These are phyloP conservation scores for Solanum pinnatisectum DNA, from an alignment of 257 asterid species.

Conservation along the genomic window DNA sequence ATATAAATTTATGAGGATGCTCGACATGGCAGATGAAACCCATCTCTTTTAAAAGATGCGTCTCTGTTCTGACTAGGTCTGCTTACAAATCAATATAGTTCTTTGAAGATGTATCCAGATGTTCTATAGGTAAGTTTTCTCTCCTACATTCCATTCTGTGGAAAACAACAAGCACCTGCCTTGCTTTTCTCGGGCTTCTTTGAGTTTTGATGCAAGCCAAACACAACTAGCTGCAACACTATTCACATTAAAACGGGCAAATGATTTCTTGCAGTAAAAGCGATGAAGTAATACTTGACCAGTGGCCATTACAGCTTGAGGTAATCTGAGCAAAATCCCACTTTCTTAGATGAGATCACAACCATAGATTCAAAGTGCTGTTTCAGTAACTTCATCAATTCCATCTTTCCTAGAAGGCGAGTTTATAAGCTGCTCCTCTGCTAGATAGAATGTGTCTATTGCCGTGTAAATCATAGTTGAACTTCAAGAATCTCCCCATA, in stretches of 20 bases:
- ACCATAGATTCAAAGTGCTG: conserved; percentile 75
- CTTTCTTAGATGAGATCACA: conserved; percentile 95
- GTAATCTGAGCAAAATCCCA: conserved; percentile 80
- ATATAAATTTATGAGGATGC: conserved; percentile 95
- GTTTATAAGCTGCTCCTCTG: conserved; percentile 66
- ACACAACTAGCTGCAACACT: conserved; percentile 96
- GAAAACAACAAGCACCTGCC: conserved; percentile 77
- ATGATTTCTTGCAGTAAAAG: conserved; percentile 87
- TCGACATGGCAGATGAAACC: conserved; percentile 94
- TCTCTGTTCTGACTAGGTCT: conserved; percentile 65
- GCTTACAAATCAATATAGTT: conserved; percentile 64
- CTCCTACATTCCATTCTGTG: conserved; percentile 96
- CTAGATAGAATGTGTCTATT: conserved; percentile 73
- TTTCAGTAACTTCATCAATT: conserved; percentile 73
- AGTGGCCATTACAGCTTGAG: conserved; percentile 97
- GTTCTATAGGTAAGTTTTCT: conserved; percentile 73
- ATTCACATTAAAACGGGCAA: conserved; percentile 83
- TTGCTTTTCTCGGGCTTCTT: conserved; percentile 84
- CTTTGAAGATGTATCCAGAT: conserved; percentile 66
- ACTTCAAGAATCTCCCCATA: neutral
- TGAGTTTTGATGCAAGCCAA: conserved; percentile 96
- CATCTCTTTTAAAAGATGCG: conserved; percentile 93
- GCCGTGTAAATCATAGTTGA: conserved; percentile 70
- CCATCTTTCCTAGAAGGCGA: conserved; percentile 81
- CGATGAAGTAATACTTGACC: conserved; percentile 90